These are phyloP conservation scores for Metarhizium robertsii DNA, from an alignment of 2,329 filamentous ascomycete genomes.

Conservation along the genomic window DNA sequence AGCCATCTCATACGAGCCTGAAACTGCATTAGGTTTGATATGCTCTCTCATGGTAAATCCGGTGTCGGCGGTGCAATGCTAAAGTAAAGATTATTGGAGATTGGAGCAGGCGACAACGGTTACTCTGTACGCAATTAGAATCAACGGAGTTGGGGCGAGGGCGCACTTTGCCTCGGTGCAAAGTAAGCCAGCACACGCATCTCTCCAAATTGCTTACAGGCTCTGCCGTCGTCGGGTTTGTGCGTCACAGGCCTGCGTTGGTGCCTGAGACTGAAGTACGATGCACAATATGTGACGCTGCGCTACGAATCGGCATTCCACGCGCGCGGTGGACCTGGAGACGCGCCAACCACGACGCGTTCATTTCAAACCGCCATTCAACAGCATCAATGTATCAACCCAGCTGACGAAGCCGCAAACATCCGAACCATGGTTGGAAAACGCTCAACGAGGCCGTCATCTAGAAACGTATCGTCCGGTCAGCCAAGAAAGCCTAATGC, in stretches of 20 bases:
- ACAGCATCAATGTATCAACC: background rate
- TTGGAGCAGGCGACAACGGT: too few species aligned
- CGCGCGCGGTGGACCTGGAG: background rate
- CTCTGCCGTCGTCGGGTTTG: too few species aligned
- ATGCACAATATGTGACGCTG: background rate
- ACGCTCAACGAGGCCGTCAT: background rate
- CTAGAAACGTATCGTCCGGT: background rate
- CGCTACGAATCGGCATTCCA: background rate
- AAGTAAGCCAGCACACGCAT: too few species aligned
- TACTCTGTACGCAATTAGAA: too few species aligned
- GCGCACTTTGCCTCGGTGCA: too few species aligned
- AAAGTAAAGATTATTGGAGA: too few species aligned
- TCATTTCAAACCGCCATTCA: background rate
- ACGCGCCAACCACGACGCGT: conserved; percentile 1
- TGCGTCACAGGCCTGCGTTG: background rate
- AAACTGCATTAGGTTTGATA: too few species aligned
- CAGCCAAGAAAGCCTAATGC: background rate
- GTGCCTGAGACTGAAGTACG: background rate
- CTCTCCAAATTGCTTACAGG: too few species aligned
- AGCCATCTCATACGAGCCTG: too few species aligned
- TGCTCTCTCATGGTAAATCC: too few species aligned
- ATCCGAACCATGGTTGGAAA: conserved; percentile 1
- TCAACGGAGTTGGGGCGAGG: too few species aligned
- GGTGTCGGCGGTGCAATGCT: too few species aligned
- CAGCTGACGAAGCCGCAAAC: background rate